Evolutionary conservation across 2,329 filamentous ascomycete genomes (phyloP).

Genomic region (Myriosclerotinia curreyana): DNA sequence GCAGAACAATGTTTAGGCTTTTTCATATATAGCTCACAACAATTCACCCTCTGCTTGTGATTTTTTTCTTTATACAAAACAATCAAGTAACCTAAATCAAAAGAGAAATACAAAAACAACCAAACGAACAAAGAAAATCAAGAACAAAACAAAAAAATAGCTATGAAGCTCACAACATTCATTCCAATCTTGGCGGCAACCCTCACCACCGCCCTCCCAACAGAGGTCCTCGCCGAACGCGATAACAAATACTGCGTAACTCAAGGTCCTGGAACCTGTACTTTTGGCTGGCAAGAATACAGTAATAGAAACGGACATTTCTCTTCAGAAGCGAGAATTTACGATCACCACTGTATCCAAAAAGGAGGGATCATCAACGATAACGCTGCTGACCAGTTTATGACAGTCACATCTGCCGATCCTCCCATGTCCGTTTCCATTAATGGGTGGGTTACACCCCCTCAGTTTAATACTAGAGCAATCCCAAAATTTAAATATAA

Average conservation of each 20-base stretch:
- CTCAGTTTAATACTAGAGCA: background rate
- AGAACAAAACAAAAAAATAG: background rate
- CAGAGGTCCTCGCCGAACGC: background rate
- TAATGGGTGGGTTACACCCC: background rate
- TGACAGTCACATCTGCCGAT: slow-evolving; percentile 2
- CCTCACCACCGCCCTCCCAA: background rate
- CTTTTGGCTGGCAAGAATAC: slow-evolving; percentile 9
- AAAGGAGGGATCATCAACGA: slow-evolving; percentile 38
- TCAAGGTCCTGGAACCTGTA: slow-evolving; percentile 3
- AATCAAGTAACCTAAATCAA: background rate
- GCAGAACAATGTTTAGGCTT: background rate
- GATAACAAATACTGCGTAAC: background rate
- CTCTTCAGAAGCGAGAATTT: background rate
- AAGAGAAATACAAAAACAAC: background rate
- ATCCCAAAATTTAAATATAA: background rate
- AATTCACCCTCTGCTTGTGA: no score
- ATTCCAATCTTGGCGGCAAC: background rate
- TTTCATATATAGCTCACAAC: background rate
- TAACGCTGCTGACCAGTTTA: background rate
- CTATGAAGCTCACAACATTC: background rate
- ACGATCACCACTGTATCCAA: slow-evolving; percentile 11
- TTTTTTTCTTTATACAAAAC: background rate
- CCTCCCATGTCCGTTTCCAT: slow-evolving; percentile 11
- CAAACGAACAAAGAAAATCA: background rate
- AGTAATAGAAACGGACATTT: background rate